phyloP scores from a whole-genome alignment of 495 filamentous ascomycete species.

The Penicillium arizonense region DNA sequence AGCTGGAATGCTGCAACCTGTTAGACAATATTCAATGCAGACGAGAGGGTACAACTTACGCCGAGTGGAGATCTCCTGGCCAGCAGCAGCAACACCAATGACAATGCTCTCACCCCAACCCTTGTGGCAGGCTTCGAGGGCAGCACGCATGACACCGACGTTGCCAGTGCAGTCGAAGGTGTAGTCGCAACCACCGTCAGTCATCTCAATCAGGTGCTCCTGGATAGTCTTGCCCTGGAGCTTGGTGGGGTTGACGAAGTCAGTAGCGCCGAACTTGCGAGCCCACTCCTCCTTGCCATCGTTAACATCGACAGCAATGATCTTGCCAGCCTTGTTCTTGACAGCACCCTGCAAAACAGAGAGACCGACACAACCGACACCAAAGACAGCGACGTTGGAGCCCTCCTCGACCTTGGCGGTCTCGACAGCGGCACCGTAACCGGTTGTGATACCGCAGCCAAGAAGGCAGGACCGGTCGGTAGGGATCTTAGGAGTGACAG shows the following conservation, averaged over 20 bases:
- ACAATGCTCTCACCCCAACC: constrained; percentile 98
- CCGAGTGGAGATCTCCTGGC: constrained; percentile 93
- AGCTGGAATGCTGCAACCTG: constrained; percentile 82
- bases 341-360: constrained; percentile 94
- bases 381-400: constrained; percentile 89
- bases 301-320: constrained; percentile 96
- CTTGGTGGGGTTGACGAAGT: constrained; percentile 93
- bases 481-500: constrained; percentile 84
- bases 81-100: constrained; percentile 95
- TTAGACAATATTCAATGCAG: constrained; percentile 7
- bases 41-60: constrained; percentile 60
- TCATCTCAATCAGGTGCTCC: constrained; percentile 93
- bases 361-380: constrained; percentile 92
- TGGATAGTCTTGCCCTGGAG: constrained; percentile 75
- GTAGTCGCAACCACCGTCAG: constrained; percentile 98
- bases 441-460: constrained; percentile 97
- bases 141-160: constrained; percentile 91
- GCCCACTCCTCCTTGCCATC: constrained; percentile 88
- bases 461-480: constrained; percentile 96
- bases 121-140: constrained; percentile 98
- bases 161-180: constrained; percentile 99
- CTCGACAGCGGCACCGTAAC: constrained; percentile 92
- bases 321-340: constrained; percentile 79
- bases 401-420: constrained; percentile 90
- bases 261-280: constrained; percentile 90